Percentiles rank a stretch among this genome's conserved stretches.
These are phyloP conservation scores for Phaeosphaeria sp. DNA, from an alignment of 2,329 filamentous ascomycete species.

Conservation along the genomic window DNA sequence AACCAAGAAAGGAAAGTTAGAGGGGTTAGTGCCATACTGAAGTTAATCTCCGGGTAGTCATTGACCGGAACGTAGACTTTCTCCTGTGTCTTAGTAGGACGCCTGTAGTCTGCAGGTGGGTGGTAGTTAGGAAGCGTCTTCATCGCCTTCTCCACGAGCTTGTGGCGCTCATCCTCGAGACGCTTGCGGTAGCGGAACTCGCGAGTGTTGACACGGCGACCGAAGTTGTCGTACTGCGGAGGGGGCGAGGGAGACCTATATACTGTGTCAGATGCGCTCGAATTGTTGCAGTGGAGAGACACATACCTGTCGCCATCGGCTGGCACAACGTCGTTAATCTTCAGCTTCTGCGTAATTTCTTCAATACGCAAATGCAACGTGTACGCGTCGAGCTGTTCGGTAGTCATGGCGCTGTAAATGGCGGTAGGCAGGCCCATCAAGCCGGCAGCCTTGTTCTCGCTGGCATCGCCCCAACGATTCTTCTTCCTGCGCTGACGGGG, in stretches of 20 bases:
- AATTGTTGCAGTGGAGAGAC: background rate
- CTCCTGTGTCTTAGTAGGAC: slow-evolving; percentile 99
- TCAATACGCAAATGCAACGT: slow-evolving; percentile 96
- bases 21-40: slow-evolving; percentile 99
- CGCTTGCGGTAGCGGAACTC: slow-evolving; percentile 98
- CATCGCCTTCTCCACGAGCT: slow-evolving; percentile 98
- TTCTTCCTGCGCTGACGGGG: slow-evolving; percentile 94
- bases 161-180: slow-evolving; percentile 98
- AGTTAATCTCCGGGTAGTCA: slow-evolving; percentile 99
- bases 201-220: slow-evolving; percentile 97
- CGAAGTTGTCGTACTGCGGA: slow-evolving; percentile 98
- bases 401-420: slow-evolving; percentile 97
- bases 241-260: slow-evolving; percentile 89
- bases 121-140: slow-evolving; percentile 99
- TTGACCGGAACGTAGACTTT: slow-evolving; percentile 99
- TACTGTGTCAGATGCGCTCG: slow-evolving; percentile 8
- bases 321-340: slow-evolving; percentile 98
- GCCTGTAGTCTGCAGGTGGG: slow-evolving; percentile 96
- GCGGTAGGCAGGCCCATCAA: slow-evolving; percentile 97
- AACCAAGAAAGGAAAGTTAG: slow-evolving; percentile 54
- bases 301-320: slow-evolving; percentile 89
- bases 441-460: slow-evolving; percentile 97
- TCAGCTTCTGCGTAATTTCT: slow-evolving; percentile 98
- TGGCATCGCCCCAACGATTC: slow-evolving; percentile 96
- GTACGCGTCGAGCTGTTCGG: slow-evolving; percentile 96